Evolutionary conservation across 352 stramenopile genomes (phyloP).

Genomic region (Elongisporangium prolatum): DNA sequence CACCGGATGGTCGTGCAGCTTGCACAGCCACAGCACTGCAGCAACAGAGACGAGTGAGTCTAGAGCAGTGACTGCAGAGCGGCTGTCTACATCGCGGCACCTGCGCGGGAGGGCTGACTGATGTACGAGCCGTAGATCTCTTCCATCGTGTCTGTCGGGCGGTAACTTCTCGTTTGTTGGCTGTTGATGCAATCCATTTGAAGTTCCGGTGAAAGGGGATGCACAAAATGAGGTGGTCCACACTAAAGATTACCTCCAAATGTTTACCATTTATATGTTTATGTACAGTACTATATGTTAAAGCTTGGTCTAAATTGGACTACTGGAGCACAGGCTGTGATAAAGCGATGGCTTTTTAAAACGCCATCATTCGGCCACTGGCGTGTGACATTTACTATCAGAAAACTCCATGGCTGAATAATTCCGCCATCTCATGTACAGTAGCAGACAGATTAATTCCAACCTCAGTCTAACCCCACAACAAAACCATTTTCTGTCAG

Average conservation of each 20-base stretch:
- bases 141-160: conserved; percentile 25
- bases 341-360: no score
- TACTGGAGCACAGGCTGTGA: no score
- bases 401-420: no score
- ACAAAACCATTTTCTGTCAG: no score
- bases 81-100: conserved; percentile 14
- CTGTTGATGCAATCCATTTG: conserved; percentile 27
- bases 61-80: not conserved
- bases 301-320: no score
- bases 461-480: no score
- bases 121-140: conserved; percentile 52
- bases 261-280: no score
- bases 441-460: no score
- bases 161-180: conserved; percentile 1
- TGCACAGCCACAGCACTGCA: conserved; percentile 65
- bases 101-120: conserved; percentile 59
- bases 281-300: not conserved
- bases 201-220: conserved; percentile 4
- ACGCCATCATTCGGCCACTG: no score
- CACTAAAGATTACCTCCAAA: no score
- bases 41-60: not conserved
- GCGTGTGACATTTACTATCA: no score
- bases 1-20: conserved; percentile 58
- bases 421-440: no score
- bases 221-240: not conserved